phyloP scores from a whole-genome alignment of 208 protist genomes.

The Leishmania mexicana region DNA sequence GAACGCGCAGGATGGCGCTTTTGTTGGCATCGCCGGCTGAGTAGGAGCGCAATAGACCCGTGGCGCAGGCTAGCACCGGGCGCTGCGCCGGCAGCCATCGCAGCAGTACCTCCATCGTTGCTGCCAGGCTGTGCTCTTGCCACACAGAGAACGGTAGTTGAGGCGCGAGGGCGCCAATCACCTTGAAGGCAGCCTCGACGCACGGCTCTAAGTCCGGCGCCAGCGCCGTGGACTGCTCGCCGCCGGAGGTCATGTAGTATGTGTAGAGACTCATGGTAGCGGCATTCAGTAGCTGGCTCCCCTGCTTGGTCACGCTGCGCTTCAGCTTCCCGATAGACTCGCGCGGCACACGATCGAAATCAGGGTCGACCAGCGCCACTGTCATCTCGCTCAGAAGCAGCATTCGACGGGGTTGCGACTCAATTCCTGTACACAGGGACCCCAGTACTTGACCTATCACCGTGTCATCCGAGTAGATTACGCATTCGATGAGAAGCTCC shows the following conservation, averaged over 20 bases:
- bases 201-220: conserved; percentile 30
- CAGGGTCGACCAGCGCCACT: conserved; percentile 40
- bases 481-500: conserved; percentile 70
- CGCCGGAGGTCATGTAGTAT: conserved; percentile 57
- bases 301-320: conserved; percentile 23
- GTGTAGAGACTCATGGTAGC: conserved; percentile 55
- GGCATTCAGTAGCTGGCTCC: conserved; percentile 37
- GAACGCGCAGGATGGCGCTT: conserved; percentile 25
- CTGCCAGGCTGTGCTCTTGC: conserved; percentile 50
- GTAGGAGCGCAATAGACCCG: conserved; percentile 43
- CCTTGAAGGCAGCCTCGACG: conserved; percentile 40
- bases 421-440: conserved; percentile 10
- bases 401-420: conserved; percentile 39
- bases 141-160: conserved; percentile 41
- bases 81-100: conserved; percentile 54
- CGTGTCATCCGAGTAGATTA: conserved; percentile 43
- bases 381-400: conserved; percentile 54
- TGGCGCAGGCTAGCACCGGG: conserved; percentile 39
- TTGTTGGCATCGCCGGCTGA: conserved; percentile 19
- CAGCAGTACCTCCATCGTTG: conserved; percentile 58
- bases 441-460: conserved; percentile 18
- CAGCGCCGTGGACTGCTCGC: conserved; percentile 28
- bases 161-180: conserved; percentile 43
- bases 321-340: conserved; percentile 43
- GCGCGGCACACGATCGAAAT: conserved; percentile 61